These are phyloP conservation scores for Phoma herbarum DNA, from an alignment of 2,329 filamentous ascomycete genomes.

Conservation along the genomic window DNA sequence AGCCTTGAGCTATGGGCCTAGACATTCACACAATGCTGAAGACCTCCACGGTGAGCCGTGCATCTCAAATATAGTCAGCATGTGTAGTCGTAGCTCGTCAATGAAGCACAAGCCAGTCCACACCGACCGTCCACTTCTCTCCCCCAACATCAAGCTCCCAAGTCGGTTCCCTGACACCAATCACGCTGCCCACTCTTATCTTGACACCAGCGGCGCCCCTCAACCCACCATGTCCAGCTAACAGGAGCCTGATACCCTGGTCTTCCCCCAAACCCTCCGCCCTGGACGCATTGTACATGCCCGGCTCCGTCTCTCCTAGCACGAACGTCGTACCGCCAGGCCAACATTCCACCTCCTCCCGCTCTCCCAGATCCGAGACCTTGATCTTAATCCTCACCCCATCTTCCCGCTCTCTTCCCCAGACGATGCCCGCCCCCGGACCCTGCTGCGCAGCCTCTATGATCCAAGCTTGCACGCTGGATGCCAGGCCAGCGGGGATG, in stretches of 20 bases:
- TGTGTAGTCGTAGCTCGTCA: constrained; percentile 10
- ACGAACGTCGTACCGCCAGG: constrained; percentile 37
- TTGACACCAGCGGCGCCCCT: constrained; percentile 30
- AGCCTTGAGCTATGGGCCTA: too few relatives aligned
- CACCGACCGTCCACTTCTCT: constrained; percentile 51
- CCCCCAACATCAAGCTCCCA: constrained; percentile 54
- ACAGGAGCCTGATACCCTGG: constrained; percentile 27
- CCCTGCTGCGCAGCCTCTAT: constrained; percentile 50
- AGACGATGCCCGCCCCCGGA: constrained; percentile 24
- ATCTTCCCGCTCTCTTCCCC: constrained; percentile 35
- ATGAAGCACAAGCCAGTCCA: constrained; percentile 53
- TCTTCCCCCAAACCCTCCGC: neutral
- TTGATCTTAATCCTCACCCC: constrained; percentile 35
- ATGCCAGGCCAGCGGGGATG: constrained; percentile 59
- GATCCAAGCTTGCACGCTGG: constrained; percentile 61
- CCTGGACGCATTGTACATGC: constrained; percentile 27
- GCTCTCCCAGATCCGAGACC: constrained; percentile 3
- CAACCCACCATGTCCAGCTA: constrained; percentile 41
- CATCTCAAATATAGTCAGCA: neutral
- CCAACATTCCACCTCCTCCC: constrained; percentile 30
- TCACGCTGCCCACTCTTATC: constrained; percentile 35
- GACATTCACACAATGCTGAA: neutral
- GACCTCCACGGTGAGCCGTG: neutral
- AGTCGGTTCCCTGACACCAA: constrained; percentile 52
- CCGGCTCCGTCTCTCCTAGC: constrained; percentile 25